phyloP scores from a whole-genome alignment of 2,329 filamentous ascomycete genomes.

The Fusarium nisikadoi region DNA sequence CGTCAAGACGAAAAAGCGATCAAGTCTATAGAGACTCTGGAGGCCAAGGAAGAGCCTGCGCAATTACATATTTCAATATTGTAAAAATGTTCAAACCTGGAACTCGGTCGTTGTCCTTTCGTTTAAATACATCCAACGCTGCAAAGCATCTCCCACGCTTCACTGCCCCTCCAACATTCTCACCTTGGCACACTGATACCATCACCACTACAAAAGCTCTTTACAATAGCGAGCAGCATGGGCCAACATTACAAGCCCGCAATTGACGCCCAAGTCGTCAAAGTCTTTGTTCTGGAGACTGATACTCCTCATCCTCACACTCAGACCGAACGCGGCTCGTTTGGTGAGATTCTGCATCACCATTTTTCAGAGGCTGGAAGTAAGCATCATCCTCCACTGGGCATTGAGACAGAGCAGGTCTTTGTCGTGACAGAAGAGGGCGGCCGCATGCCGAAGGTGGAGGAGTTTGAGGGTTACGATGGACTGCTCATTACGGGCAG shows the following conservation, averaged over 20 bases:
- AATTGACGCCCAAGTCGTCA: constrained; percentile 45
- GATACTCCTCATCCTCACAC: constrained; percentile 65
- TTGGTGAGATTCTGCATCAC: constrained; percentile 63
- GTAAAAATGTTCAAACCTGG: constrained; percentile 17
- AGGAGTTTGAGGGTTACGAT: constrained; percentile 71
- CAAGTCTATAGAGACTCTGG: not conserved
- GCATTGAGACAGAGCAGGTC: constrained; percentile 64
- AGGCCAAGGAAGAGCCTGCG: not conserved
- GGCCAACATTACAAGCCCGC: constrained; percentile 43
- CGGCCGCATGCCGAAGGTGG: constrained; percentile 57
- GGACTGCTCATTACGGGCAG: constrained; percentile 78
- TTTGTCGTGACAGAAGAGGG: constrained; percentile 63
- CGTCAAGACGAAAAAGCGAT: constrained; percentile 21
- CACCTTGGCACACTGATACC: not conserved
- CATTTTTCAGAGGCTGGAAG: constrained; percentile 63
- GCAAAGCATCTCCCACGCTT: not conserved
- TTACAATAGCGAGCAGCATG: constrained; percentile 34
- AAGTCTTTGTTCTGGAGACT: constrained; percentile 66
- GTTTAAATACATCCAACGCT: constrained; percentile 6
- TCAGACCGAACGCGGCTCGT: constrained; percentile 59
- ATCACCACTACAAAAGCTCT: not conserved
- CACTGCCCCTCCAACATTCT: not conserved
- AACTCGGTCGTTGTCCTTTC: not conserved
- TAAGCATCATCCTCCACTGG: constrained; percentile 63
- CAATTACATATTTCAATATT: not conserved